Conservation (phyloP, 73 alveolate genomes). For the Paramecium pentaurelia region DNA sequence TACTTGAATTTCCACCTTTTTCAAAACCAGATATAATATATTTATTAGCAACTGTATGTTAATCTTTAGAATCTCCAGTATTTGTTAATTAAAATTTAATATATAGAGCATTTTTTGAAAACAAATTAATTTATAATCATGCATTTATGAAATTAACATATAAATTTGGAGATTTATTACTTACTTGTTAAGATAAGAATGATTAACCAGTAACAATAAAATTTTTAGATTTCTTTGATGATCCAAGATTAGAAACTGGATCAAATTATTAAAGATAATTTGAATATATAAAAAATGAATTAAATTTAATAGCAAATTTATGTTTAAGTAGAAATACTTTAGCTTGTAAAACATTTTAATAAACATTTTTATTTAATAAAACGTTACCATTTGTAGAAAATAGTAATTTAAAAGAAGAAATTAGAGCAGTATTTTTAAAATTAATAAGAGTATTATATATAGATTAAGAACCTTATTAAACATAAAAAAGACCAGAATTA, state of each 20-base stretch:
- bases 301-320: slow-evolving; percentile 47
- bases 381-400: not conserved
- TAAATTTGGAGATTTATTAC: slow-evolving; percentile 6
- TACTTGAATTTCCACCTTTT: slow-evolving; percentile 8
- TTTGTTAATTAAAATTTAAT: slow-evolving; percentile 31
- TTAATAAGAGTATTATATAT: slow-evolving; percentile 36
- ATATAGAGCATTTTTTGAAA: slow-evolving; percentile 22
- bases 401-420: not conserved
- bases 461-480: slow-evolving; percentile 52
- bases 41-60: slow-evolving; percentile 7
- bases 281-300: slow-evolving; percentile 2
- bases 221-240: slow-evolving; percentile 38
- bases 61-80: not conserved
- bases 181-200: not conserved
- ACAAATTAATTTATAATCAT: not conserved
- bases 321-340: slow-evolving; percentile 45
- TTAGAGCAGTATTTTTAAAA: slow-evolving; percentile 47
- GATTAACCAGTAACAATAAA: not conserved
- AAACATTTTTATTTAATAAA: not conserved
- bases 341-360: slow-evolving; percentile 32
- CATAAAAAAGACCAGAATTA: slow-evolving; percentile 48
- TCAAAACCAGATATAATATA: not conserved
- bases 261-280: not conserved
- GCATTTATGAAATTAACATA: slow-evolving; percentile 30
- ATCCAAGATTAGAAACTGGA: not conserved